phyloP scores from a whole-genome alignment of 2,329 filamentous ascomycete genomes.

The Simplicillium sp. region DNA sequence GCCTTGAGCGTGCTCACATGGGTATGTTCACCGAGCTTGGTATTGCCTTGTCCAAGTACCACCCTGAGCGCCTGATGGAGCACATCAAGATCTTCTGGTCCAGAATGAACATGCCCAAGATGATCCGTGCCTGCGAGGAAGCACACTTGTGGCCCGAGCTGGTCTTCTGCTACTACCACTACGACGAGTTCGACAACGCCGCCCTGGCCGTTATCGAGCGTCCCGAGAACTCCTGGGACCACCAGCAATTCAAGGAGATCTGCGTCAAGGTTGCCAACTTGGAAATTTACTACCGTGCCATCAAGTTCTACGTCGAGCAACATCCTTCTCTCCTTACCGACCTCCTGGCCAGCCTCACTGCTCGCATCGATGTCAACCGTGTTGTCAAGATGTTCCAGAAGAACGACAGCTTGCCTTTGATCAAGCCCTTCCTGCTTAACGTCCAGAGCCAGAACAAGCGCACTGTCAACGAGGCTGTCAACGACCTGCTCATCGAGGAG shows the following conservation, averaged over 20 bases:
- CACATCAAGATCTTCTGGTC: constrained; percentile 98
- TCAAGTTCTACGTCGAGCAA: constrained; percentile 97
- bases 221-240: constrained; percentile 95
- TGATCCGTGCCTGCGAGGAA: constrained; percentile 88
- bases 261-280: constrained; percentile 95
- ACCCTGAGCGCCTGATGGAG: constrained; percentile 94
- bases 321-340: constrained; percentile 95
- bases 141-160: constrained; percentile 95
- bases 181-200: constrained; percentile 97
- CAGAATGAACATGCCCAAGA: constrained; percentile 94
- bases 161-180: constrained; percentile 96
- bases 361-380: constrained; percentile 93
- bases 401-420: constrained; percentile 93
- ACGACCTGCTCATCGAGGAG: constrained; percentile 94
- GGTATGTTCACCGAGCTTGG: constrained; percentile 93
- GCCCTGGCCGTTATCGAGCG: constrained; percentile 97
- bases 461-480: constrained; percentile 94
- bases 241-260: constrained; percentile 99
- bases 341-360: constrained; percentile 80
- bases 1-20: constrained; percentile 88
- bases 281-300: constrained; percentile 95
- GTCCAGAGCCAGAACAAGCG: constrained; percentile 98
- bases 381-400: constrained; percentile 99
- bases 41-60: constrained; percentile 87
- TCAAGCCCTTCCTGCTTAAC: constrained; percentile 97